phyloP scores from a whole-genome alignment of 495 filamentous ascomycete genomes.

The Aspergillus carlsbadensis region DNA sequence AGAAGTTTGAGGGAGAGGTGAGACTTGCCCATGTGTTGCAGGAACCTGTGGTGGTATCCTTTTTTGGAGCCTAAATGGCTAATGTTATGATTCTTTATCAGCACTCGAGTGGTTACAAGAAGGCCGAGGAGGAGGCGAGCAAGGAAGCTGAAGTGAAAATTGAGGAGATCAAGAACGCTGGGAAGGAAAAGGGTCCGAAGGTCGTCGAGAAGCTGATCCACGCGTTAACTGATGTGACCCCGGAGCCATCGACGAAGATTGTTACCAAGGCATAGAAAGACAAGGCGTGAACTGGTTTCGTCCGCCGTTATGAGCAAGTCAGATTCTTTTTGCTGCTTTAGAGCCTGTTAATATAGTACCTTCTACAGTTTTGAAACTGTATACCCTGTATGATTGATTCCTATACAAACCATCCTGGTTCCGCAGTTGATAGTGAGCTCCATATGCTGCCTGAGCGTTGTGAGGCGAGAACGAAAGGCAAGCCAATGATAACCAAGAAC shows the following conservation, averaged over 20 bases:
- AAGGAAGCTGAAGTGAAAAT: slow-evolving; percentile 80
- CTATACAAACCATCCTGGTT: background rate
- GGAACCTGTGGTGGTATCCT: background rate
- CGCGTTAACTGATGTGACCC: slow-evolving; percentile 77
- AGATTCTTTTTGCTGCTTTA: slow-evolving; percentile 19
- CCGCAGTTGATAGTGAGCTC: background rate
- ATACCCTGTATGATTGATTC: background rate
- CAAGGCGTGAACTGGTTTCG: slow-evolving; percentile 17
- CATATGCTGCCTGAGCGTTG: background rate
- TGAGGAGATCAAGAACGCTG: slow-evolving; percentile 76
- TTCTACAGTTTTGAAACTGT: slow-evolving; percentile 4
- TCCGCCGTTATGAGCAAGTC: slow-evolving; percentile 13
- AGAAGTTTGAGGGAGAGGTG: slow-evolving; percentile 92
- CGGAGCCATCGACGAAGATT: slow-evolving; percentile 61
- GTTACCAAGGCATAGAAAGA: slow-evolving; percentile 36
- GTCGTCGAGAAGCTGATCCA: slow-evolving; percentile 78
- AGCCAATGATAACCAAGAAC: no score
- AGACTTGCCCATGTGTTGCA: slow-evolving; percentile 16
- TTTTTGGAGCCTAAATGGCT: slow-evolving; percentile 4
- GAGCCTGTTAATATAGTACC: slow-evolving; percentile 17
- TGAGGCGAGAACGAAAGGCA: no score
- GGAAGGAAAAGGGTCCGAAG: slow-evolving; percentile 71
- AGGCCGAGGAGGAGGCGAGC: slow-evolving; percentile 80
- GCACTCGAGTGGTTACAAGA: slow-evolving; percentile 86
- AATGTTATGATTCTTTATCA: slow-evolving; percentile 28